phyloP scores from a whole-genome alignment of 768 basidiomycete genomes.

The Xerocomus spinulosus region DNA sequence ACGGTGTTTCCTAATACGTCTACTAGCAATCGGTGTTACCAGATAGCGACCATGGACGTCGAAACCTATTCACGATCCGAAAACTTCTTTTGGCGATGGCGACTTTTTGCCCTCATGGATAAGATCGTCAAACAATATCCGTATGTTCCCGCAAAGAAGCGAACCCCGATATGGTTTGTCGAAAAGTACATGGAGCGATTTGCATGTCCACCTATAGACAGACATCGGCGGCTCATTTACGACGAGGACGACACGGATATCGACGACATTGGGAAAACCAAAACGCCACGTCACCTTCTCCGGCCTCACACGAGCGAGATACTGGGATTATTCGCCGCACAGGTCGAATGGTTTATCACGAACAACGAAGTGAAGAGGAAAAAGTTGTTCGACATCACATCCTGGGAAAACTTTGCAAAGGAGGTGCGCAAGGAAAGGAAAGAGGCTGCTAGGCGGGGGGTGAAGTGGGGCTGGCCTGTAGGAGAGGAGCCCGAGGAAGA shows the following conservation, averaged over 20 bases:
- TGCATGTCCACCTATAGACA: constrained; percentile 26
- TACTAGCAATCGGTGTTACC: constrained; percentile 40
- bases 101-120: constrained; percentile 43
- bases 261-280: constrained; percentile 27
- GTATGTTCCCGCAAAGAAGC: constrained; percentile 31
- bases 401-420: constrained; percentile 47
- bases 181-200: constrained; percentile 35
- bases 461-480: constrained; percentile 21
- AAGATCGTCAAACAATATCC: constrained; percentile 38
- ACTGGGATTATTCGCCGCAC: constrained; percentile 46
- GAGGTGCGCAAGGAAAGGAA: constrained; percentile 29
- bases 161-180: constrained; percentile 50
- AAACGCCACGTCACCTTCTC: constrained; percentile 40
- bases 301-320: constrained; percentile 49
- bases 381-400: constrained; percentile 37
- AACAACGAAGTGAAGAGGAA: constrained; percentile 35
- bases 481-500: constrained; percentile 9
- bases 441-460: constrained; percentile 25
- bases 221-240: constrained; percentile 33
- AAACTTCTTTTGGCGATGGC: constrained; percentile 51
- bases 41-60: constrained; percentile 44
- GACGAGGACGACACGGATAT: constrained; percentile 29
- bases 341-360: constrained; percentile 56
- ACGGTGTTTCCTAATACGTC: constrained; percentile 7
- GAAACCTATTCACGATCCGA: constrained; percentile 38